These are phyloP conservation scores for Mycena albidolilacea DNA, from an alignment of 768 basidiomycete genomes.

Conservation along the genomic window DNA sequence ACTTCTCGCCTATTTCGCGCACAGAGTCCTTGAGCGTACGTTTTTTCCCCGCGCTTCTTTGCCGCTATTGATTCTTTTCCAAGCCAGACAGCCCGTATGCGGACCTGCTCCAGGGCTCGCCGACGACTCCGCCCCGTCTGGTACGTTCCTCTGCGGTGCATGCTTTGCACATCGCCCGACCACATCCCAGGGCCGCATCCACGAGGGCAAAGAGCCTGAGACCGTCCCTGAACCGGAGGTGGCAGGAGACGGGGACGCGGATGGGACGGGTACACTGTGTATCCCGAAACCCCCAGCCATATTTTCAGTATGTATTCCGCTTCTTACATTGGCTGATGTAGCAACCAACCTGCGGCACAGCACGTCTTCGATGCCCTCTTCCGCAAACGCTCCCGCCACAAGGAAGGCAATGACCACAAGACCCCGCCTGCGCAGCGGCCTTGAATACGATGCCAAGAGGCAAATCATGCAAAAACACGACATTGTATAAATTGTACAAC, in stretches of 20 bases:
- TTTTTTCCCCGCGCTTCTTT: not conserved
- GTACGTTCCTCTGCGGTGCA: not conserved
- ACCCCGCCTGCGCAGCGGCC: not conserved
- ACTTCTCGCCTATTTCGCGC: constrained; percentile 30
- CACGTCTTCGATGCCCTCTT: constrained; percentile 20
- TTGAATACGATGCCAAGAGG: not conserved
- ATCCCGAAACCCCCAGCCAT: not conserved
- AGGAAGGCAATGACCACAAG: not conserved
- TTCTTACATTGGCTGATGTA: not conserved
- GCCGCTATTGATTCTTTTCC: not conserved
- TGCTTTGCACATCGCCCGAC: not conserved
- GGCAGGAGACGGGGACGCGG: not conserved
- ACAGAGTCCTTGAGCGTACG: constrained; percentile 12
- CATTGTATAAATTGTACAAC: not conserved
- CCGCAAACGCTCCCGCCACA: constrained; percentile 26
- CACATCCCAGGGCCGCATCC: constrained; percentile 5
- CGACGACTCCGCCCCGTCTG: constrained; percentile 10
- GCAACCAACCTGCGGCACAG: not conserved
- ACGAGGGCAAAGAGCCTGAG: not conserved
- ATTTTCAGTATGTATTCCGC: constrained; percentile 5
- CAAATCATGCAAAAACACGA: not conserved
- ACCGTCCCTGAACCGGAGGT: not conserved
- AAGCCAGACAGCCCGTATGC: constrained; percentile 22
- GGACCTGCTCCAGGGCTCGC: not conserved
- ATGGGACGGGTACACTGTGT: not conserved